Base-by-base conservation (phyloP, 345 rosid species). In the Salix arbutifolia region DNA sequence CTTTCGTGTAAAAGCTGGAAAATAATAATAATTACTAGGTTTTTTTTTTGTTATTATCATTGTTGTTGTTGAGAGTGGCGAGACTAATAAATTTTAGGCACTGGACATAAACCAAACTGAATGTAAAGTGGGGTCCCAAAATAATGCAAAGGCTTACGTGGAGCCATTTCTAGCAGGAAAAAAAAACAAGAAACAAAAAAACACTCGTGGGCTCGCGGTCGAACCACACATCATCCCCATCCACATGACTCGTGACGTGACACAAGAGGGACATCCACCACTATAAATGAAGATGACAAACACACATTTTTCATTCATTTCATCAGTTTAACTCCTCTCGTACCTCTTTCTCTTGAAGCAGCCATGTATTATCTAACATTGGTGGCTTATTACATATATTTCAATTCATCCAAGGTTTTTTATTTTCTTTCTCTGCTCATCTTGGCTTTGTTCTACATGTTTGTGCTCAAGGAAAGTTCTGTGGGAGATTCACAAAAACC, bases 321-420 rank as follows among this genome's bases (percentile, higher is more conserved):
- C 19, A 30, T 38, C 8, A 2, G 21, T 18, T 19, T 31, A 8
- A 8, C 65, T 60, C 37, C 53, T 62, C 64, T 19, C 25, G 1
- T 62, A 21, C 0, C 21, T 61, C 33, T 60, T 6, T 14, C 8
- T 67, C 70, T 8, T 8, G 4, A 67, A 1, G 16, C n/a, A 66
- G 35, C 35, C 35, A 84, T 84, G 86, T 84, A 73, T 73, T 76
- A 78, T 77, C 46, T 66, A 23, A 40, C 77, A 0, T 19, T 81
- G 76, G 76, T 64, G 5, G 84, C 82, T 5, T 84, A 84, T 76
- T 81, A 81, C 71, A 68, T 84, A n/a, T 81, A 68, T 25, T 73
- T 81, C 60, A 81, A 81, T 48, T 31, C 71, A 1, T 75, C 48
- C 0, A 81, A 78, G 67, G 78, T 81, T 28, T 1, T 73, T 26